Evolutionary conservation across 2,329 filamentous ascomycete species (phyloP), one percentile per base, ranked within the genome.

Genomic region (Colletotrichum gloeosporioides): DNA sequence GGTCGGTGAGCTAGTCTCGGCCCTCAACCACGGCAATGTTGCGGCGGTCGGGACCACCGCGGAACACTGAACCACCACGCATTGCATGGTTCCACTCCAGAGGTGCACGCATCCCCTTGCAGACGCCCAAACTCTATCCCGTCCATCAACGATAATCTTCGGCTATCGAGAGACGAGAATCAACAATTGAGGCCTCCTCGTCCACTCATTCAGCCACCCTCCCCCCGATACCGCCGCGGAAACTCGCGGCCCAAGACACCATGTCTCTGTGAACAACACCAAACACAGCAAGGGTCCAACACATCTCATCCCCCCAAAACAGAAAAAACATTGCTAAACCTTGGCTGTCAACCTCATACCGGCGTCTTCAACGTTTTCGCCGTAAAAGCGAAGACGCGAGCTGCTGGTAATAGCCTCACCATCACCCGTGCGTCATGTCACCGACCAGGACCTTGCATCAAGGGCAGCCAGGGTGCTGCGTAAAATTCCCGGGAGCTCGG

Each of bases 351-450:
- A 13, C 9, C 34, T 27, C 53, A 63, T 39, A n/a, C 55, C 73
- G 62, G 73, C 69, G 18, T 57, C 68, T 65, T 72, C 67, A 71
- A 66, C 62, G 8, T 16, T 71, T 67, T 49, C 53, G 55, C 62
- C 73, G 36, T 62, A 39, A 49, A 13, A 53, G 59, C 59, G 66
- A 74, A 70, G 71, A 71, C 71, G 71, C 71, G 71, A 74, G 49
- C 55, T 32, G 27, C 44, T 53, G 2, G n/a, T 4, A 53, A 67
- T 61, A 49, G 59, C 71, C 69, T 71, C 66, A 44, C 15, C n/a
- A 34, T 32, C 32, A 29, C 64, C 27, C 36, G 53, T 66, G 68
- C 73, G 31, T 55, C 68, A 71, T 69, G 39, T 69, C 39, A 39
- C 62, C 57, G n/a, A 44, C 44, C n/a, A 53, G 44, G 44, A 53